Percentiles rank a stretch among this genome's conserved stretches.
Conservation (phyloP, 257 asterid species). For the Verbena officinalis region DNA sequence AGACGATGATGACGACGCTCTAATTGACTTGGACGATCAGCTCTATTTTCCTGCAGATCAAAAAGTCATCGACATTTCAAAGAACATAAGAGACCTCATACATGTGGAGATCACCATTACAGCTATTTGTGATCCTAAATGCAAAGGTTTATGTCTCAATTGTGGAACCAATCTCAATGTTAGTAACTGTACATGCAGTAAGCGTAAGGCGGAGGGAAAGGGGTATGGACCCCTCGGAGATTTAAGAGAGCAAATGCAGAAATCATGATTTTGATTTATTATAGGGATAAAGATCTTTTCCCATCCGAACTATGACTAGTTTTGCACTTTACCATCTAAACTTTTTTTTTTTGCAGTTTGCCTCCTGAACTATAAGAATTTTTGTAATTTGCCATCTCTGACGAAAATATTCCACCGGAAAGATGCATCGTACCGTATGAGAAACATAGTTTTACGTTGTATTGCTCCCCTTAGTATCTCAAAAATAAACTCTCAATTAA, state of each 20-base stretch:
- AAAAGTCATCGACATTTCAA: slow-evolving; percentile 76
- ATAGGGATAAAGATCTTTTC: too few relatives aligned
- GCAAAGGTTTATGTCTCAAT: slow-evolving; percentile 76
- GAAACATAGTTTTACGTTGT: too few relatives aligned
- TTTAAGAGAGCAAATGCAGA: slow-evolving; percentile 70
- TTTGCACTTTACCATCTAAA: too few relatives aligned
- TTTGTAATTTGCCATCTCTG: too few relatives aligned
- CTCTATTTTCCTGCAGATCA: slow-evolving; percentile 68
- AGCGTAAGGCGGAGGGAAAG: slow-evolving; percentile 39
- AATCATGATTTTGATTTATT: slow-evolving; percentile 35
- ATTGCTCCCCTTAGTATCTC: too few relatives aligned
- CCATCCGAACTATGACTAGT: too few relatives aligned
- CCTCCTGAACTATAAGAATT: too few relatives aligned
- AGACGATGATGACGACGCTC: slow-evolving; percentile 47
- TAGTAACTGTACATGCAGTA: slow-evolving; percentile 50
- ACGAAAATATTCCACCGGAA: too few relatives aligned
- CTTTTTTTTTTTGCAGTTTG: too few relatives aligned
- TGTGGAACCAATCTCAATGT: slow-evolving; percentile 79
- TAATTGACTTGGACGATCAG: slow-evolving; percentile 66
- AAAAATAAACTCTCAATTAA: too few relatives aligned
- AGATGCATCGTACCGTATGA: too few relatives aligned
- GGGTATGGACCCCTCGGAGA: slow-evolving; percentile 68
- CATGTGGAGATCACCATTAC: slow-evolving; percentile 83
- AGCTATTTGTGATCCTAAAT: slow-evolving; percentile 65
- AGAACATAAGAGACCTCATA: slow-evolving; percentile 80